Evolutionary conservation across 2,329 filamentous ascomycete genomes (phyloP).

Genomic region (Claviceps fusiformis): DNA sequence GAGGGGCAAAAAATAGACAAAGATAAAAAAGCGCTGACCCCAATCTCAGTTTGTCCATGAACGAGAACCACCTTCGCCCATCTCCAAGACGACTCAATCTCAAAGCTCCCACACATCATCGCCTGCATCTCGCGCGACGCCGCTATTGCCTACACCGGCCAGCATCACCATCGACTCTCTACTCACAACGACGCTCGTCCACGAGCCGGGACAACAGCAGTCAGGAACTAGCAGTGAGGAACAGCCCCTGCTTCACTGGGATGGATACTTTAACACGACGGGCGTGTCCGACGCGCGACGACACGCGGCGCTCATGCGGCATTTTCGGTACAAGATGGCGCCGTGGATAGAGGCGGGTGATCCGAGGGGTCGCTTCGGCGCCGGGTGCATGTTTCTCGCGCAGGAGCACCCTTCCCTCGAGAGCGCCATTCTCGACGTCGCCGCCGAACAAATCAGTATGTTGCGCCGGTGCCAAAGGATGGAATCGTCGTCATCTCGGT

Average conservation of each 20-base stretch:
- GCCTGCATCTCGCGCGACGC: neutral
- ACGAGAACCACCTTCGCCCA: neutral
- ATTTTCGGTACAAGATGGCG: conserved; percentile 11
- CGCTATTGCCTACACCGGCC: neutral
- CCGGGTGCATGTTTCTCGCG: conserved; percentile 9
- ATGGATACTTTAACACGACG: conserved; percentile 8
- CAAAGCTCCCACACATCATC: neutral
- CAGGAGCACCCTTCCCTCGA: conserved; percentile 2
- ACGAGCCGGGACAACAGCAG: neutral
- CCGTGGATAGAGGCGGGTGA: conserved; percentile 12
- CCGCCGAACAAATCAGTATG: conserved; percentile 6
- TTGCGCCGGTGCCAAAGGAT: neutral
- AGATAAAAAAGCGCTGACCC: neutral
- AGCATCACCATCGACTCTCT: conserved; percentile 1
- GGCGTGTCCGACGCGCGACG: conserved; percentile 1
- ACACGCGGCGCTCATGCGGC: conserved; percentile 7
- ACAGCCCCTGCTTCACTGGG: conserved; percentile 7
- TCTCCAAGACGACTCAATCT: neutral
- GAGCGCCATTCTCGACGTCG: conserved; percentile 4
- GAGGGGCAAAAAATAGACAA: no score
- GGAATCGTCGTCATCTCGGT: neutral
- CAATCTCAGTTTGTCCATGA: conserved; percentile 1
- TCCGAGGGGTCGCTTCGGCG: conserved; percentile 6
- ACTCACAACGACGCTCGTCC: conserved; percentile 1
- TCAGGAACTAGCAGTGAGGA: neutral